phyloP scores from a whole-genome alignment of 2,329 filamentous ascomycete genomes.

The Diaporthe destruens region DNA sequence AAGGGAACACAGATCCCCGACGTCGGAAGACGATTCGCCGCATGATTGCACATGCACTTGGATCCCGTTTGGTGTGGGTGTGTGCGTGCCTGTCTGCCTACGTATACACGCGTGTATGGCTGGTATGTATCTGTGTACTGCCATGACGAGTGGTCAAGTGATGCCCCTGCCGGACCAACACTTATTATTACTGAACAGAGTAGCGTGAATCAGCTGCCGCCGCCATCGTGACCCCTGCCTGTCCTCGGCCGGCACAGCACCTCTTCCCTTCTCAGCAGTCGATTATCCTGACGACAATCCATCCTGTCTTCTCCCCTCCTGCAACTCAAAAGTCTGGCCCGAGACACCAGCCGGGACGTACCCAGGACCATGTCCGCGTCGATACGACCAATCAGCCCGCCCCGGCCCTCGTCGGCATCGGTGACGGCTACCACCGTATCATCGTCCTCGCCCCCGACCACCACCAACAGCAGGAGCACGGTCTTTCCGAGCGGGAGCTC shows the following conservation, averaged over 20 bases:
- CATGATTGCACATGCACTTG: not conserved
- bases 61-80: not conserved
- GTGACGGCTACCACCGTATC: constrained; percentile 42
- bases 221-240: constrained; percentile 24
- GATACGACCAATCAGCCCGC: constrained; percentile 38
- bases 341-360: constrained; percentile 1
- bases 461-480: constrained; percentile 39
- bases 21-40: not conserved
- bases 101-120: too few species aligned
- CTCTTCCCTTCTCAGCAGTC: not conserved
- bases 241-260: constrained; percentile 10
- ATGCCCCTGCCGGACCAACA: not conserved
- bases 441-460: constrained; percentile 38
- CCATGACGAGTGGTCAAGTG: constrained; percentile 20
- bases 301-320: not conserved
- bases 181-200: not conserved
- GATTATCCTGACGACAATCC: not conserved
- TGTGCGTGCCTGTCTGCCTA: not conserved
- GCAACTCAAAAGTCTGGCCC: not conserved
- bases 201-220: constrained; percentile 33
- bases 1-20: not conserved
- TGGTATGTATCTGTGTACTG: not conserved
- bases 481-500: constrained; percentile 34
- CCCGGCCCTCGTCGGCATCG: constrained; percentile 40
- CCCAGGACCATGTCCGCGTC: constrained; percentile 39